A percentile compares a stretch with the other conserved stretches of the same genome.
Evolutionary conservation across 495 filamentous ascomycete species (phyloP).

Genomic region (Aspergillus ellipticus): DNA sequence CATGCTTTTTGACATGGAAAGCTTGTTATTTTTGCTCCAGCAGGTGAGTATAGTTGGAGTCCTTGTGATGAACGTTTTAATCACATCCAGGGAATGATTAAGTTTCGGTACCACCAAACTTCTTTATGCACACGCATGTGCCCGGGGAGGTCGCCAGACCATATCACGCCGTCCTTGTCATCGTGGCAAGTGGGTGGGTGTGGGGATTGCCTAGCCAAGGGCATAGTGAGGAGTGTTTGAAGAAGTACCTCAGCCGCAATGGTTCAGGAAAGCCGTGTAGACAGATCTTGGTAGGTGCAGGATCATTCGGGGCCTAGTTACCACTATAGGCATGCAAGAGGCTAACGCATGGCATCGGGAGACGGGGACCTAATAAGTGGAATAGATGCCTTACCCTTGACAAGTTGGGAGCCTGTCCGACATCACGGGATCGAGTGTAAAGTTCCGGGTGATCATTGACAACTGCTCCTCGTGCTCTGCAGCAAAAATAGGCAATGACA

Average conservation of each 20-base stretch:
- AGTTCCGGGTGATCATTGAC: not conserved
- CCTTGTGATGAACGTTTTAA: not conserved
- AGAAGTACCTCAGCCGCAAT: too few species aligned
- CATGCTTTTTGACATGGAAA: not conserved
- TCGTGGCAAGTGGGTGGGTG: not conserved
- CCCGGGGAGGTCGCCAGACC: not conserved
- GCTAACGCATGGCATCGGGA: too few species aligned
- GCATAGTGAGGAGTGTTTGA: not conserved
- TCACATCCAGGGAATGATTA: not conserved
- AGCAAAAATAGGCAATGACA: not conserved
- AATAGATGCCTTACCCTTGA: not conserved
- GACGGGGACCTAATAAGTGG: too few species aligned
- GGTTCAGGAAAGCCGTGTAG: not conserved
- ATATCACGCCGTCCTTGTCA: not conserved
- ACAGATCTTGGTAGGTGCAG: too few species aligned
- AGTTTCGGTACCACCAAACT: not conserved
- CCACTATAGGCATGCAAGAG: too few species aligned
- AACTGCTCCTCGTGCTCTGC: not conserved
- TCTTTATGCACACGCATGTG: not conserved
- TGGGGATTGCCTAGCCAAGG: not conserved
- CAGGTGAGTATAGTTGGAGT: not conserved
- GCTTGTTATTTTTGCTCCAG: not conserved
- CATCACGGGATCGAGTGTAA: not conserved
- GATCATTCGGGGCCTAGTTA: too few species aligned
- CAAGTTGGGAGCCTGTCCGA: not conserved